A percentile compares a stretch with the other conserved stretches of the same genome.
These are phyloP conservation scores for Paramyrothecium sp. DNA, from an alignment of 2,329 filamentous ascomycete genomes.

Conservation along the genomic window DNA sequence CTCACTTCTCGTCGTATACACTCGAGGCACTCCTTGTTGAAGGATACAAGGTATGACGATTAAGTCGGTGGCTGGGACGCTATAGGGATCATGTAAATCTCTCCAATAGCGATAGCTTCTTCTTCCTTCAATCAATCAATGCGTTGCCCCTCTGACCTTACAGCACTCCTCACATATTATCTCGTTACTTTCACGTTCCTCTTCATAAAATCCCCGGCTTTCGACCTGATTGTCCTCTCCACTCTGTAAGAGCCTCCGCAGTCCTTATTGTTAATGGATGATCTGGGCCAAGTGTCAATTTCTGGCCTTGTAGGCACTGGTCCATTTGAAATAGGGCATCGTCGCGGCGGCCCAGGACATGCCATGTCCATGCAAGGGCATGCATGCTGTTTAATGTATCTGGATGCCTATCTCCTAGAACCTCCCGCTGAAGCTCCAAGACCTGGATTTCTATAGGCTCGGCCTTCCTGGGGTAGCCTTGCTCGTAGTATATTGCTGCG, in stretches of 20 bases:
- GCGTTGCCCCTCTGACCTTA: too few relatives aligned
- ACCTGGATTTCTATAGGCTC: neutral
- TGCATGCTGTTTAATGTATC: neutral
- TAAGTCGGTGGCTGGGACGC: too few relatives aligned
- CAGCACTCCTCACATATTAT: too few relatives aligned
- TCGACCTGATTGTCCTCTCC: too few relatives aligned
- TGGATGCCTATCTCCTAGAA: neutral
- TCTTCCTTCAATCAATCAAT: too few relatives aligned
- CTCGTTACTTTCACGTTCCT: too few relatives aligned
- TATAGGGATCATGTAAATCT: too few relatives aligned
- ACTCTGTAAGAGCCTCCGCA: neutral
- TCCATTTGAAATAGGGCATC: neutral
- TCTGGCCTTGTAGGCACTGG: neutral
- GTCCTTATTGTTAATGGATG: neutral
- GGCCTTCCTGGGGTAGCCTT: neutral
- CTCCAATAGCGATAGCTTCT: too few relatives aligned
- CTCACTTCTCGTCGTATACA: too few relatives aligned
- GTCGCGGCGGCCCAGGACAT: neutral
- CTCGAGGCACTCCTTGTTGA: too few relatives aligned
- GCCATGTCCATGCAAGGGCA: neutral
- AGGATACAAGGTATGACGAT: too few relatives aligned
- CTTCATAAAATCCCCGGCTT: too few relatives aligned
- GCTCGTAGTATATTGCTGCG: conserved; percentile 9
- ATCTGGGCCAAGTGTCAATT: neutral
- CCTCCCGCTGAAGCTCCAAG: neutral